Conservation (phyloP, 2,329 filamentous ascomycete species). For the Sporothrix inflata region DNA sequence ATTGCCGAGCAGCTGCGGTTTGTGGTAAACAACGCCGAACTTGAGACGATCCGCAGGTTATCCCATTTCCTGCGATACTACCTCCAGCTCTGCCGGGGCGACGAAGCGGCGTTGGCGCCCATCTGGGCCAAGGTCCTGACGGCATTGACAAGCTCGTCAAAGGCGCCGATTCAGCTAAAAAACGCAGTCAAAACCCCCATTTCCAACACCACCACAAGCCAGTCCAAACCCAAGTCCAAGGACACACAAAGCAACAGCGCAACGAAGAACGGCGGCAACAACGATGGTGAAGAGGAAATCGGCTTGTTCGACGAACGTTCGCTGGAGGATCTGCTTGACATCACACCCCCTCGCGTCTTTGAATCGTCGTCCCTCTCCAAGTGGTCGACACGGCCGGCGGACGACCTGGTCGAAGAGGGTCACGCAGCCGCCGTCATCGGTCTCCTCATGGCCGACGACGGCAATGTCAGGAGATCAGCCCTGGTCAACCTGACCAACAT, state of each 20-base stretch:
- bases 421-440: conserved; percentile 70
- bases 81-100: conserved; percentile 52
- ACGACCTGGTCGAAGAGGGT: conserved; percentile 78
- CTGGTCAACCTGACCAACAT: conserved; percentile 69
- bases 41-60: conserved; percentile 49
- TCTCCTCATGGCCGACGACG: conserved; percentile 74
- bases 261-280: neutral
- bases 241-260: neutral
- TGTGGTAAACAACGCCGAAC: conserved; percentile 53
- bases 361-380: conserved; percentile 59
- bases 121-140: conserved; percentile 49
- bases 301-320: conserved; percentile 46
- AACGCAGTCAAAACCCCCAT: conserved; percentile 22
- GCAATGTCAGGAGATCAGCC: conserved; percentile 78
- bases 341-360: conserved; percentile 50
- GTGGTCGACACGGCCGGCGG: conserved; percentile 77
- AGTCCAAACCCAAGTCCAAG: neutral
- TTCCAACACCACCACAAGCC: neutral
- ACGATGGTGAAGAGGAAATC: neutral
- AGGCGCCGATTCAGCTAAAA: conserved; percentile 32
- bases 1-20: conserved; percentile 81
- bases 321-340: conserved; percentile 57
- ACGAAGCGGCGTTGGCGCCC: conserved; percentile 48
- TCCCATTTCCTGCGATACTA: conserved; percentile 62
- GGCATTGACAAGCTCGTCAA: conserved; percentile 45